Base-by-base conservation (phyloP, 805 yeast species). In the Metschnikowia gelsemii region DNA sequence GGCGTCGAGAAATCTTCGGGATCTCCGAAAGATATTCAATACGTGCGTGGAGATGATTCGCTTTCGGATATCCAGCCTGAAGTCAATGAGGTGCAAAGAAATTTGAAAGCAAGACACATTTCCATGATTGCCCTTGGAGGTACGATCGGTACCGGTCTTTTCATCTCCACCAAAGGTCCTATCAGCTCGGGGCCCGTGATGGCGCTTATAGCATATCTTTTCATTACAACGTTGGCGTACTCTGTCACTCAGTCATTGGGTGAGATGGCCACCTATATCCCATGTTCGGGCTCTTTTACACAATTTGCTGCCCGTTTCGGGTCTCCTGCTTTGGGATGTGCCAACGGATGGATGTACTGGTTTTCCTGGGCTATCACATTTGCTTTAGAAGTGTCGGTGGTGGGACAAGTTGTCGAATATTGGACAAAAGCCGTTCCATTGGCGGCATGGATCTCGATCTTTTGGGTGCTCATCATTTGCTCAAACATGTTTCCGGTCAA, bases 101-200 rank as follows among this genome's bases (percentile, higher is more conserved):
- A 72, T 35, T 64, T 84, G 44, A 80, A 81, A 58, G 76, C 80
- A 14, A 70, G 91, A 55, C 88, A 82, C 53, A 75, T 84, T 36
- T 72, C 84, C 23, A 82, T 84, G 88, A 78, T 84, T 52, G 87
- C 89, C 34, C 68, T 84, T 16, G 91, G 90, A 47, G 90, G 89
- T 47, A 80, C 89, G 24, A 82, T 84, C 47, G 90, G 90, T 54
- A 82, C 89, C 2, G 90, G 90, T 59, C 68, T 84, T 29, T 82
- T 84, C 68, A 78, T 84, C 35, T 80, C 86, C 57, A 75, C 82
- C 29, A 70, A 80, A 4, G 56, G 72, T 3, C 80, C 86, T 2
- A 56, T 84, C 22, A 55, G 65, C 23, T 80, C 86, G 12, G 91
- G 91, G 17, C 90, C 90, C 1, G 89, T 79, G 8, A 77, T 78